Evolutionary conservation across 495 filamentous ascomycete species (phyloP), one percentile per base, ranked within the genome.

Genomic region (Penicillium parvum): DNA sequence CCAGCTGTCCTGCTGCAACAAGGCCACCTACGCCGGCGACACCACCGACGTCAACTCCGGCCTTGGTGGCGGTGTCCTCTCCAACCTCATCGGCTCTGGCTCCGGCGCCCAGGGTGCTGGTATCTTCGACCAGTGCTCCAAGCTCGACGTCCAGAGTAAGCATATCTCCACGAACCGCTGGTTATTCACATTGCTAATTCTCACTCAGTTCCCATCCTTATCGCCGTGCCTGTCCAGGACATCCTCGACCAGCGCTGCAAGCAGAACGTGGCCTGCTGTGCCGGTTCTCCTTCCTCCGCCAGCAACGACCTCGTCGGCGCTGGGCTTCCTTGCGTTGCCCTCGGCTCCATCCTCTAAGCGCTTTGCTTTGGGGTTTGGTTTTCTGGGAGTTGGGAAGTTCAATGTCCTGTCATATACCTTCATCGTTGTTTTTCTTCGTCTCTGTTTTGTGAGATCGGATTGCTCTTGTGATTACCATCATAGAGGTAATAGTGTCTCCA

Each of bases 211-310:
- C 62, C 65, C 25, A 45, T 60, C 28, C 11, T 45, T 21, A 48
- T 59, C 28, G 55, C 53, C 21, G 43, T 76, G 40, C 62, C 63
- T 39, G 28, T 71, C 21, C 40, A 64, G 37, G 70, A 76, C 42
- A 20, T 72, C 25, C 62, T 75, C 46, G 63, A 75, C 53, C 64
- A 59, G 62, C 50, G 69, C 53, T 77, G 73, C 66, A 74, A 75
- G 61, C 69, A 74, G 69, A 73, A 69, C 52, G 66, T 72, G 50
- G 73, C 71, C 45, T 75, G 73, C 62, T 77, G 72, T 57, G 65
- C 68, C 45, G 56, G 67, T 56, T 69, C 64, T 32, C 60, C 56
- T 19, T 60, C 58, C 46, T 47, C 40, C 21, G 64, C 72, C 47
- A 44, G 61, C 51, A 46, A 52, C 7, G 65, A 66, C 33, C 58